Base-by-base conservation (phyloP, 495 filamentous ascomycete genomes). In the Xylaria acuta region DNA sequence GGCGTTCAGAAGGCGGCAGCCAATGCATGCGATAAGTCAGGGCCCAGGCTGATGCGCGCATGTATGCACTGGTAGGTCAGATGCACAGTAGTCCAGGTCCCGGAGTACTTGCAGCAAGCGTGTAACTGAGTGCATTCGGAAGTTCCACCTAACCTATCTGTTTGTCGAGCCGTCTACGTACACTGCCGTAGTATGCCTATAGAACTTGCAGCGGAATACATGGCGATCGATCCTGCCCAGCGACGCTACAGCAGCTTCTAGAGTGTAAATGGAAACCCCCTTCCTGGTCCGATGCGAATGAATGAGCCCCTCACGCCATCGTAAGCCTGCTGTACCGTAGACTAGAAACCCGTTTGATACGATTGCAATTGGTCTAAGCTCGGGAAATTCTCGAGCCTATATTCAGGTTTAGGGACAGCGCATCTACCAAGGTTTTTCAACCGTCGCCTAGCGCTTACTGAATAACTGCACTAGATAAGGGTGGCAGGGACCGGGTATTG, bases 21-120 rank as follows among this genome's bases (percentile, higher is more conserved):
- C 80, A 82, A 83, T 82, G 82, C 81, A 83, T 83, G 81, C 79
- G 77, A 71, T 80, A 76, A 78, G 76, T 74, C 80, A 81, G 77
- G 79, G 78, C 78, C 78, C 72, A 75, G 67, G 75, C 70, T 77
- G 73, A 71, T 78, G 76, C 70, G 71, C 69, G 20, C 64, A 67
- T 66, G 38, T 66, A 72, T 58, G 75, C 75, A 74, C 51, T 11
- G 22, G 25, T 54, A 56, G 53, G 27, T 53, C 51, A 67, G 27
- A 67, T 45, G 69, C 58, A 32, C 53, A 32, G 27, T 56, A 70
- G 27, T 56, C 14, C 20, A 67, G 32, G 43, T 51, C 65, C 65
- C 65, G 65, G 38, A 43, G 38, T 60, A 60, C 58, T 64, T 64
- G 38, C 36, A 43, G 60, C 38, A 40, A 22, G 58, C 58, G 18